phyloP scores from a whole-genome alignment of 768 basidiomycete species.

The Suillus luteus region DNA sequence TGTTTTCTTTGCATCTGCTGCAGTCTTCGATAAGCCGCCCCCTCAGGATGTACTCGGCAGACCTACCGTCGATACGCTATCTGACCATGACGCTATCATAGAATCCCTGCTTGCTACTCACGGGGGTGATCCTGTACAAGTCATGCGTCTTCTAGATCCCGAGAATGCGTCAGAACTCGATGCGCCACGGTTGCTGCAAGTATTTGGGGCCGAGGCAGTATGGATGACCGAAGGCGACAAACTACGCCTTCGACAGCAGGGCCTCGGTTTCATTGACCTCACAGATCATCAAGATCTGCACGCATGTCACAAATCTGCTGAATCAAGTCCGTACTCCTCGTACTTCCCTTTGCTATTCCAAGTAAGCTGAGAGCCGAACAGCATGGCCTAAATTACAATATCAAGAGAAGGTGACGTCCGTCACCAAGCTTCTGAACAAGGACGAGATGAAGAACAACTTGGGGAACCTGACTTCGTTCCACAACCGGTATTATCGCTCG shows the following conservation, averaged over 20 bases:
- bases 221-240: slow-evolving; percentile 25
- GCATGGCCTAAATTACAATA: slow-evolving; percentile 22
- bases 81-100: slow-evolving; percentile 10
- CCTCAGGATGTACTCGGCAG: slow-evolving; percentile 2
- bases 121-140: slow-evolving; percentile 18
- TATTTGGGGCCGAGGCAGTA: slow-evolving; percentile 17
- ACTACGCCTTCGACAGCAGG: slow-evolving; percentile 16
- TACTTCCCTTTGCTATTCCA: slow-evolving; percentile 16
- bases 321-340: slow-evolving; percentile 5
- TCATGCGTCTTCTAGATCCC: slow-evolving; percentile 21
- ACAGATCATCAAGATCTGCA: slow-evolving; percentile 13
- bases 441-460: slow-evolving; percentile 40
- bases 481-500: slow-evolving; percentile 46
- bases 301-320: background rate
- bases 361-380: slow-evolving; percentile 43
- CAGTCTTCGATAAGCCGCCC: background rate
- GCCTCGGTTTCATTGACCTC: slow-evolving; percentile 19
- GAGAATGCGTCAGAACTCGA: slow-evolving; percentile 19
- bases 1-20: background rate
- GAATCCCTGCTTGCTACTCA: slow-evolving; percentile 16
- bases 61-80: background rate
- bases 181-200: slow-evolving; percentile 21
- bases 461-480: slow-evolving; percentile 40
- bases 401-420: slow-evolving; percentile 17
- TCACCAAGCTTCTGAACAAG: slow-evolving; percentile 7